These are phyloP conservation scores for Straminergon stramineum DNA, from an alignment of 225 moss, liverwort and hornwort genomes.

Conservation along the genomic window DNA sequence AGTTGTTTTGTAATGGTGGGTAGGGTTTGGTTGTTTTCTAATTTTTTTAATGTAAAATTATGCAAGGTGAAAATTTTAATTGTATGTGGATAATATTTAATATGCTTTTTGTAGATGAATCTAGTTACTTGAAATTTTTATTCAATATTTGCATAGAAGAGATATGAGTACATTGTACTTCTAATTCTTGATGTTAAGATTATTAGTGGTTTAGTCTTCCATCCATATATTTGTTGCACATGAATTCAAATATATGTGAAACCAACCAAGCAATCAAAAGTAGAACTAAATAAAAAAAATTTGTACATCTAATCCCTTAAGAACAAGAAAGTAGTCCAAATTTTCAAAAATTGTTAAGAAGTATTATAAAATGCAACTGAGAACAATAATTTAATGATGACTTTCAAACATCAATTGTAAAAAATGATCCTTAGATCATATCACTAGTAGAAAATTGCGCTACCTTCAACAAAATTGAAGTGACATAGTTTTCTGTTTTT, in stretches of 20 bases:
- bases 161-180: too few relatives aligned
- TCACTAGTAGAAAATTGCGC: too few relatives aligned
- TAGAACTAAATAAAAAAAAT: neutral
- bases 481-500: too few relatives aligned
- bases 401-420: neutral
- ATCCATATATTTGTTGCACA: neutral
- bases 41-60: neutral
- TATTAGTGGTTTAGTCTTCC: neutral
- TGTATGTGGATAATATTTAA: neutral
- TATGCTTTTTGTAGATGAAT: neutral
- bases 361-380: neutral
- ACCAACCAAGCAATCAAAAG: neutral
- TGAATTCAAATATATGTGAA: neutral
- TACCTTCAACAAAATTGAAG: too few relatives aligned
- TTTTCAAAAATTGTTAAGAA: neutral
- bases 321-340: neutral
- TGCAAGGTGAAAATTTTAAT: neutral
- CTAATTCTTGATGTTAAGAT: neutral
- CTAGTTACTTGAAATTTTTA: neutral
- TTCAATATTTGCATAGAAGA: accelerated
- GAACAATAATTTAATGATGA: neutral
- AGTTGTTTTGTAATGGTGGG: accelerated
- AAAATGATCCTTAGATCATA: neutral
- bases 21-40: neutral
- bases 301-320: neutral